phyloP scores from a whole-genome alignment of 2,329 filamentous ascomycete species.

The Drechmeria coniospora region DNA sequence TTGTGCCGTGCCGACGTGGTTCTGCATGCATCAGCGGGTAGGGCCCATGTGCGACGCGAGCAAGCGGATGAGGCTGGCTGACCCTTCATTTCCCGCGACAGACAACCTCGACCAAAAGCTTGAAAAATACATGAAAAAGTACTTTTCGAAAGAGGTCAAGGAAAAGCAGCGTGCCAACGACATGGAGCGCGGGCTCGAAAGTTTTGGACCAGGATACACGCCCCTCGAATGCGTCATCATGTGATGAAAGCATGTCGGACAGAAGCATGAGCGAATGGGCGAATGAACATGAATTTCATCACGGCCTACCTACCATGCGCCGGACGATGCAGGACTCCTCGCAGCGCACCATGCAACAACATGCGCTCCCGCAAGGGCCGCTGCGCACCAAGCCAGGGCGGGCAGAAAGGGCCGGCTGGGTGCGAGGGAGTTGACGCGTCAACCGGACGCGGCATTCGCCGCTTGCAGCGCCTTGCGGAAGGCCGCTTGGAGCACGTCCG shows the following conservation, averaged over 20 bases:
- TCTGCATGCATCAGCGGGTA: slow-evolving; percentile 51
- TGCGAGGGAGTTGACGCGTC: neutral
- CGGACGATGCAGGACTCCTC: neutral
- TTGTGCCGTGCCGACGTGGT: slow-evolving; percentile 61
- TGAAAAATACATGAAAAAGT: slow-evolving; percentile 54
- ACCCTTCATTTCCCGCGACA: slow-evolving; percentile 12
- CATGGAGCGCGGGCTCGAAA: slow-evolving; percentile 55
- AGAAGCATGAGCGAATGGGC: too few relatives aligned
- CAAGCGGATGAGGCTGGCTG: neutral
- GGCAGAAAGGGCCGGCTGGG: too few relatives aligned
- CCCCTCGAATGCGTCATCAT: slow-evolving; percentile 44
- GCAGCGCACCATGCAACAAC: too few relatives aligned
- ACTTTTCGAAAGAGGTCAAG: slow-evolving; percentile 58
- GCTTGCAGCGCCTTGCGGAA: slow-evolving; percentile 58
- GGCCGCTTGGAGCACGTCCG: slow-evolving; percentile 42
- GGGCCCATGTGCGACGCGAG: slow-evolving; percentile 10
- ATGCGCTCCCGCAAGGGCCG: too few relatives aligned
- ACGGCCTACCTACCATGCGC: neutral
- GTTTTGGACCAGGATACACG: slow-evolving; percentile 52
- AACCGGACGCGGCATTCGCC: slow-evolving; percentile 12
- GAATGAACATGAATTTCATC: neutral
- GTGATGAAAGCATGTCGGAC: slow-evolving; percentile 25
- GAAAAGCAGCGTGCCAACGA: slow-evolving; percentile 59
- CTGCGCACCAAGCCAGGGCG: too few relatives aligned
- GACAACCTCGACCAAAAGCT: slow-evolving; percentile 57